Base-by-base conservation (phyloP, 2,329 filamentous ascomycete genomes). In the Scleromitrula shiraiana region DNA sequence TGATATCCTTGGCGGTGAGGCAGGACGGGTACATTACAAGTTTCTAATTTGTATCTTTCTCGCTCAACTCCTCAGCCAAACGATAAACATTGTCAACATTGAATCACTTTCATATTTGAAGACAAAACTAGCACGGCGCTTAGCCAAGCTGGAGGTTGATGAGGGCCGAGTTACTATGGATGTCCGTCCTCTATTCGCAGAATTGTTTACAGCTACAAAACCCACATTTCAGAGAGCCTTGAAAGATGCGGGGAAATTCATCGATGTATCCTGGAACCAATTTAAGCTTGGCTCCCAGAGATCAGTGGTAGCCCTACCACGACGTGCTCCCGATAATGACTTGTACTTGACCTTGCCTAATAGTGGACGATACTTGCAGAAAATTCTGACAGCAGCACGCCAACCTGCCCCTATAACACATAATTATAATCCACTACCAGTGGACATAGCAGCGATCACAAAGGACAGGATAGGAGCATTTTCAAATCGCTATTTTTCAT, bases 131-230 rank as follows among this genome's bases (percentile, higher is more conserved):
- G 72, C 71, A 50, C 70, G 75, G 17, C 73, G 79, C 0, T 68
- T 84, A 14, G 73, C 71, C 0, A 84, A 84, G 57, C 55, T 83
- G 0, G 72, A 80, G 24, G 55, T 59, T 0, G 69, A 74, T 39
- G 62, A 56, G 14, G 42, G 59, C 17, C 10, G 40, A 20, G 38
- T 50, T 49, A 14, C n/a, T 10, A 15, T 15, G 15, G 14, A 42
- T 5, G 37, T 50, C 9, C 33, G 39, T 23, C 23, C 33, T 12
- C 42, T 53, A 1, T 67, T 67, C 40, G 50, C 58, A 2, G 29
- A 51, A 2, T 50, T 70, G 2, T 66, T 68, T 37, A 45, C 40
- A 1, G 37, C 37, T 0, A 39, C 69, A 12, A 53, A 50, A 3
- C 51, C 62, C 4, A 19, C 52, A 5, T 64, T 70, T 32, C 50